Evolutionary conservation across 257 asterid species (phyloP), one percentile per base, ranked within the genome.

Genomic region (Solanum clarkiae): DNA sequence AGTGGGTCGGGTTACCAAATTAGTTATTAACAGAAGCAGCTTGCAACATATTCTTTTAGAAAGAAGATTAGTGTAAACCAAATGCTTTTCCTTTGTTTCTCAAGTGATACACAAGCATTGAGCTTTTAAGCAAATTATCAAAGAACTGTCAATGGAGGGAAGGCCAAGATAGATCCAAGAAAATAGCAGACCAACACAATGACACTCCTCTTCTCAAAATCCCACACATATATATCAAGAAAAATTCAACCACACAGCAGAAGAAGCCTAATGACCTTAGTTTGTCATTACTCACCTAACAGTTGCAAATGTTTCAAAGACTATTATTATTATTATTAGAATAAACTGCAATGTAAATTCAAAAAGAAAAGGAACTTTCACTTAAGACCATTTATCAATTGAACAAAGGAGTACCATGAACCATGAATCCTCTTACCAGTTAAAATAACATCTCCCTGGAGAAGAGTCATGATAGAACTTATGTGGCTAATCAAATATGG

Each of bases 401-500:
- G 4, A 55, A 22, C 42, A 65, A 84, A 84, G 51, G 57, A 79
- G 87, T 65, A 65, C 29, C n/a, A 57, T 53, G 74, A 45, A 65
- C 29, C n/a, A 54, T 53, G 74, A 45, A 22, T 68, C 20, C 7
- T 81, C 63, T 8, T 88, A 93, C 99, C 99, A 86, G 99, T 97
- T 82, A 97, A 91, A 83, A 97, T 94, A 87, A 97, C 91, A 66
- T 95, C 99, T 84, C 98, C 98, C 91, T 95, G 98, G 55, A 95
- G 92, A 86, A 97, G 99, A 1, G 99, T 97, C 91, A 95, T 92
- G 88, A 97, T 85, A 69, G 98, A 95, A 88, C 98, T 95, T 90
- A 97, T 95, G 91, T 95, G 95, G 94, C 98, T 95, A 68, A 97
- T 92, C 95, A 97, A 91, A 90, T 87, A 94, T n/a, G 99, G 99